Base-by-base conservation (phyloP, 176 grass and related monocot species). In the Poa annua region DNA sequence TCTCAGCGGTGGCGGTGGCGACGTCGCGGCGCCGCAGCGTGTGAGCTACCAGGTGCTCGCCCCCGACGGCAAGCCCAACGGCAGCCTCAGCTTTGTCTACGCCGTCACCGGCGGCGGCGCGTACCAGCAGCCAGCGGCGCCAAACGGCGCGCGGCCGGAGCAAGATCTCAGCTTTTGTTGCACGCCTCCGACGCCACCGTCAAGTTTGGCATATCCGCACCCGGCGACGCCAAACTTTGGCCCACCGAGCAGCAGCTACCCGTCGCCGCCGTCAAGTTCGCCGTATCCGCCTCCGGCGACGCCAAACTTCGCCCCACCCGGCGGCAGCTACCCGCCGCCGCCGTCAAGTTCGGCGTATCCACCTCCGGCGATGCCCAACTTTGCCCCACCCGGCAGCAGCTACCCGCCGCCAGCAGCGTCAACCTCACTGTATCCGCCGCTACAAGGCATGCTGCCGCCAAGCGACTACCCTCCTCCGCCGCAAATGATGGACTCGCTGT, bases 61-160 rank as follows among this genome's bases (percentile, higher is more conserved):
- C 57, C 62, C 92, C 44, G 88, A 91, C 51, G 83, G 92, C 7
- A 94, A 86, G 81, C 35, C 92, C 14, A 94, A 94, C 53, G 92
- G 92, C 51, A 94, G 62, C 51, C 83, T 94, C 75, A 86, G 51
- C 14, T 88, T 94, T 67, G 64, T 79, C 0, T 86, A 77, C 83
- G 34, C 52, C 72, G 2, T 89, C 88, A 78, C 11, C 77, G 8
- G 42, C 39, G 15, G 64, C 71, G 50, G 8, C 32, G n/a, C 33
- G 42, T 6, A 11, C 11, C 75, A 65, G 61, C 87, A 57, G 81
- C 68, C 68, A 60, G 48, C 55, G 8, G 64, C 12, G 38, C 20
- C 22, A 1, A 41, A 68, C 38, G 74, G 35, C 55, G 41, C 34
- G 32, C 21, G 21, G 21, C 70, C 48, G 48, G 59, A 84, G 17